These are phyloP conservation scores for Aspergillus sp. DNA, from an alignment of 2,329 filamentous ascomycete species.

Conservation along the genomic window DNA sequence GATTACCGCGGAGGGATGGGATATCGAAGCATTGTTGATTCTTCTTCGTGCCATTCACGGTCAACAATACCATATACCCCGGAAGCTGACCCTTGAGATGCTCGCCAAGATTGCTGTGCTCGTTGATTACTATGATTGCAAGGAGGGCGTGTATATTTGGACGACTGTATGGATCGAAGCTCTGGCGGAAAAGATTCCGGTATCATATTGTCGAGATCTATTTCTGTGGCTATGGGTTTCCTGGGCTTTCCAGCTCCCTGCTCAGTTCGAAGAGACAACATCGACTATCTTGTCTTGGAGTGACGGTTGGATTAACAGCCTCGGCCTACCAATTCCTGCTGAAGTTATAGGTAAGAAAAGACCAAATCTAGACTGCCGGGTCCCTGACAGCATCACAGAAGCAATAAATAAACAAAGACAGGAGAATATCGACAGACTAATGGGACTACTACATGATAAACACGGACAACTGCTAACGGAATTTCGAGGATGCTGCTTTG, in stretches of 20 bases:
- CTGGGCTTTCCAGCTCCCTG: constrained; percentile 19
- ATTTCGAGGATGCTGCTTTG: constrained; percentile 20
- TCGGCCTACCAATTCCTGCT: constrained; percentile 23
- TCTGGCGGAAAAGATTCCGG: constrained; percentile 12
- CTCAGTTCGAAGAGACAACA: constrained; percentile 17
- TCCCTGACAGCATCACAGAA: constrained; percentile 13
- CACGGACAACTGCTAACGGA: constrained; percentile 10
- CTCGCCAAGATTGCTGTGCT: constrained; percentile 25
- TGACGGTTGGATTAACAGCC: constrained; percentile 9
- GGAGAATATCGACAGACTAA: constrained; percentile 9
- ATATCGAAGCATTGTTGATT: constrained; percentile 26
- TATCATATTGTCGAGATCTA: constrained; percentile 6
- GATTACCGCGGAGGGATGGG: constrained; percentile 23
- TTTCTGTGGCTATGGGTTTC: constrained; percentile 15
- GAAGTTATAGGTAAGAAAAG: constrained; percentile 16
- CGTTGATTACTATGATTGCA: constrained; percentile 27
- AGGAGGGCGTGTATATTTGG: constrained; percentile 13
- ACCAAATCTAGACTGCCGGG: background rate
- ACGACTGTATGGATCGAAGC: constrained; percentile 17
- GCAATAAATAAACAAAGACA: constrained; percentile 17
- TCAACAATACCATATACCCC: constrained; percentile 15
- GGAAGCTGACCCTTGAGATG: constrained; percentile 18
- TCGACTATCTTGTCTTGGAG: constrained; percentile 19
- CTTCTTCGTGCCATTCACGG: constrained; percentile 23
- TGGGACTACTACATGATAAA: constrained; percentile 13